Evolutionary conservation across 2,329 filamentous ascomycete genomes (phyloP), one percentile per base, ranked within the genome.

Genomic region (Fonsecaea multimorphosa): DNA sequence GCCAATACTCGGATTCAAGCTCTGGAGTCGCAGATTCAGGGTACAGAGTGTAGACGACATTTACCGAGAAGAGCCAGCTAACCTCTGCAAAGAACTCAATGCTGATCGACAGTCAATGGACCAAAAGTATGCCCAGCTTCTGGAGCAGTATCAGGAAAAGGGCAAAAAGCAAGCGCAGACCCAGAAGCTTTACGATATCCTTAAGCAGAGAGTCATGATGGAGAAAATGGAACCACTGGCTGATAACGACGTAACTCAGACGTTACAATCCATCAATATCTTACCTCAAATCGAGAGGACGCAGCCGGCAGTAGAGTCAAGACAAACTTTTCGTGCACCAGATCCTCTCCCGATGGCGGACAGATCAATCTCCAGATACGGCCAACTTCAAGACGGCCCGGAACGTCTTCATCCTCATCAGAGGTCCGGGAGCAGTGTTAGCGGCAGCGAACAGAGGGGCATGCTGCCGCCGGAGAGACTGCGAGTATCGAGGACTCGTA

Each of bases 101-200:
- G 72, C 81, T 8, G 87, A 91, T 34, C 86, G 90, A 61, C 85
- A 89, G 24, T 80, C 81, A 8, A 79, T 94, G 11, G 82, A 87
- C 58, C 84, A 85, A 56, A 93, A 91, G 76, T 91, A 93, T 68
- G 85, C 91, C 19, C 90, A 94, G 38, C 79, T 96, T 1, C 80
- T 83, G 3, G 83, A 87, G 24, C 83, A 87, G 3, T 89, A 87
- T 72, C 85, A 85, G 62, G 89, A 93, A 24, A 95, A 94, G 75
- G 87, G 81, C 70, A 87, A 85, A 54, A 90, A 88, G 64, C 83
- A 91, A 2, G 78, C 87, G 4, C 89, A 92, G 66, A 85, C 87
- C 2, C 91, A 92, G 57, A 84, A 84, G 67, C 77, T 85, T 24
- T 88, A 88, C 71, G 82, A 85, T 53, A 73, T 81, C 12, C 76